Conservation (phyloP, 139 green algal species). For the Bryopsis sp. region DNA sequence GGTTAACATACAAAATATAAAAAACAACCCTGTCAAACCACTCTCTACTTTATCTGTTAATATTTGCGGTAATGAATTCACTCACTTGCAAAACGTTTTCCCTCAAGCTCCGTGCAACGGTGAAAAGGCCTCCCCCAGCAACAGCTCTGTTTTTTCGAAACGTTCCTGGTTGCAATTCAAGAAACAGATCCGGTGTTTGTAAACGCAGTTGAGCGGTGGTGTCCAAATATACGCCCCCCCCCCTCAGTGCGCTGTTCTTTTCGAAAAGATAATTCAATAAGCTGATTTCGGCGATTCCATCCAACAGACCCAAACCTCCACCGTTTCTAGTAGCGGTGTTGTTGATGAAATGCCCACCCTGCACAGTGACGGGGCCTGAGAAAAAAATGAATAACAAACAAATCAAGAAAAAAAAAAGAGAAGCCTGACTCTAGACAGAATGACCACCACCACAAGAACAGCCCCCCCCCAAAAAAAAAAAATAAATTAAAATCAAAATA, state of each 20-base stretch:
- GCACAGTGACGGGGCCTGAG: background rate
- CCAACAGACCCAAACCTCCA: background rate
- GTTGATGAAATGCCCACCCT: background rate
- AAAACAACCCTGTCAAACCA: too few relatives aligned
- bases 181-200: background rate
- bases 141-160: background rate
- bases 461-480: too few relatives aligned
- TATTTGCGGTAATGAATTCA: too few relatives aligned
- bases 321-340: background rate
- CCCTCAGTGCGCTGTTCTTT: constrained; percentile 3
- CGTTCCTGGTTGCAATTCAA: background rate
- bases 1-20: too few relatives aligned
- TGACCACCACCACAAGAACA: too few relatives aligned
- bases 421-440: too few relatives aligned
- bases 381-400: too few relatives aligned
- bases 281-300: background rate
- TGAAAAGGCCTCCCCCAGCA: background rate
- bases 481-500: too few relatives aligned
- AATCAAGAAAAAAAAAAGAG: too few relatives aligned
- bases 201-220: background rate
- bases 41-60: too few relatives aligned
- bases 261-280: background rate
- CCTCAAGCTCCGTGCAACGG: background rate
- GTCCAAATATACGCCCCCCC: background rate
- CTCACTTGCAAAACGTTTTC: background rate